These are phyloP conservation scores for Meredithiella fracta DNA, from an alignment of 2,329 filamentous ascomycete species.

Conservation along the genomic window DNA sequence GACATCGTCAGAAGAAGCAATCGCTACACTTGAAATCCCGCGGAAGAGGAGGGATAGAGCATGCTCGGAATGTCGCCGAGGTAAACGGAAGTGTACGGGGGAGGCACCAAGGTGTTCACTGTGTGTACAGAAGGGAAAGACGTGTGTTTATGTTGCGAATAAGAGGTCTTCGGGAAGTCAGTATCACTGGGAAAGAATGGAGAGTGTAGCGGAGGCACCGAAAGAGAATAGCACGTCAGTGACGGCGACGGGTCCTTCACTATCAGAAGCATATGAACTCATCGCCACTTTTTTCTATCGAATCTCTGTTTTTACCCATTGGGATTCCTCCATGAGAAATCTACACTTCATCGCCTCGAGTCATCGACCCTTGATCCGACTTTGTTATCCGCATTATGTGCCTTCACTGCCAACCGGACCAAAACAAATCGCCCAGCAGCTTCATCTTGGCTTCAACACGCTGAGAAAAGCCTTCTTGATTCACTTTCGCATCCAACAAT, in stretches of 20 bases:
- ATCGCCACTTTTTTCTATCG: constrained; percentile 18
- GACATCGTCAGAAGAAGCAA: background rate
- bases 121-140: constrained; percentile 6
- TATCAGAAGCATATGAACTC: constrained; percentile 3
- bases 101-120: constrained; percentile 30
- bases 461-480: constrained; percentile 34
- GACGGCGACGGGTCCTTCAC: background rate
- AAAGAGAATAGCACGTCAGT: too few species aligned
- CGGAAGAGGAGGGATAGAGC: constrained; percentile 14
- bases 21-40: background rate
- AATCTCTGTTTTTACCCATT: constrained; percentile 18
- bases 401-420: constrained; percentile 24
- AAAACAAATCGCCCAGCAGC: constrained; percentile 31
- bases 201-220: too few species aligned
- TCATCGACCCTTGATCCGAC: constrained; percentile 38
- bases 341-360: constrained; percentile 42
- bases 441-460: constrained; percentile 33
- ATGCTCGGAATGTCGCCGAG: constrained; percentile 27
- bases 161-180: background rate
- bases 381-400: constrained; percentile 35
- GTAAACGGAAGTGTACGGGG: constrained; percentile 40
- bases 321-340: constrained; percentile 38
- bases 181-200: too few species aligned
- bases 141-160: constrained; percentile 13
- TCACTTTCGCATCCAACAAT: constrained; percentile 40